These are phyloP conservation scores for Diutina catenulata DNA, from an alignment of 1,139 yeast species.

Conservation along the genomic window DNA sequence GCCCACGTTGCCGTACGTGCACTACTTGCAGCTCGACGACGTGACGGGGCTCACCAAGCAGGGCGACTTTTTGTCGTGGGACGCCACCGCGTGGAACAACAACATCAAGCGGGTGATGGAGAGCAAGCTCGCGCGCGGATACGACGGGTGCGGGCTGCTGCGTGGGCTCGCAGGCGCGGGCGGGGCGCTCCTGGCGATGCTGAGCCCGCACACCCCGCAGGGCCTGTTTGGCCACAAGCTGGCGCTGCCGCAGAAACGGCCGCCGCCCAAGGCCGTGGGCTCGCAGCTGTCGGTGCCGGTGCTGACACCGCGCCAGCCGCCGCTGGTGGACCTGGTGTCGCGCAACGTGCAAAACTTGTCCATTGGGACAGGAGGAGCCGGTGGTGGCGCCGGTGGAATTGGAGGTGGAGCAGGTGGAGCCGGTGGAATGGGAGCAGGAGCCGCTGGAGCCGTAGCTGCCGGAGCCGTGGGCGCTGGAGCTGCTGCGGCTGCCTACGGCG, in stretches of 20 bases:
- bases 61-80: constrained; percentile 9
- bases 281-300: neutral
- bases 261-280: no score
- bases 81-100: constrained; percentile 46
- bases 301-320: neutral
- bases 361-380: neutral
- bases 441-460: neutral
- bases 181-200: neutral
- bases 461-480: neutral
- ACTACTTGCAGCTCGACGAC: constrained; percentile 46
- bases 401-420: no score
- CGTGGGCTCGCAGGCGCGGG: constrained; percentile 16
- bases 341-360: neutral
- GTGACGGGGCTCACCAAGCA: constrained; percentile 6
- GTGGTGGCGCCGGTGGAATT: no score
- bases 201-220: neutral
- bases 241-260: neutral
- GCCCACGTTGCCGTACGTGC: constrained; percentile 82
- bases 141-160: constrained; percentile 64
- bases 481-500: no score
- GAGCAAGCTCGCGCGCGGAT: constrained; percentile 58
- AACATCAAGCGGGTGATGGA: constrained; percentile 55
- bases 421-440: no score
- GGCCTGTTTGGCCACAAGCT: neutral
- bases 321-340: neutral